A percentile compares a stretch with the other conserved stretches of the same genome.
phyloP scores from a whole-genome alignment of 2,329 filamentous ascomycete species.

The Epichloe hybrida region DNA sequence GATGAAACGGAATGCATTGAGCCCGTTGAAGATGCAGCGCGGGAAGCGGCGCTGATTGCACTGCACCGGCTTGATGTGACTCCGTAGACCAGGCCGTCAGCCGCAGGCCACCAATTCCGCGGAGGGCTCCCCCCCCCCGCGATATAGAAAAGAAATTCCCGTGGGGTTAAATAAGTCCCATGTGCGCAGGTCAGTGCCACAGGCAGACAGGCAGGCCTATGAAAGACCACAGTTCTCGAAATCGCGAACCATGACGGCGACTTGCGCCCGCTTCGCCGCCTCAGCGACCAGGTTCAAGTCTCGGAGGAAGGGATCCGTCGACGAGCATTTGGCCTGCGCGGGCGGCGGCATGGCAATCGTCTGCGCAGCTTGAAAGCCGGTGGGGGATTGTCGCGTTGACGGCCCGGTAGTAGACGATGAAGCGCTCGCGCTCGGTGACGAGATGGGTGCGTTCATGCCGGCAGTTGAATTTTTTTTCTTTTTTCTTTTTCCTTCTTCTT shows the following conservation, averaged over 20 bases:
- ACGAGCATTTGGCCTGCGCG: conserved; percentile 21
- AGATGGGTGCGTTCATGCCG: conserved; percentile 5
- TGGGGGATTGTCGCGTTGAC: conserved; percentile 19
- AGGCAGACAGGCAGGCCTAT: background rate
- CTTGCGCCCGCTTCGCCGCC: conserved; percentile 83
- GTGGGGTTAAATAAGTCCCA: too few species aligned
- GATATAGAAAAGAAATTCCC: too few species aligned
- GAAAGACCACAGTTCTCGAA: conserved; percentile 58
- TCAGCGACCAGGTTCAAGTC: conserved; percentile 82
- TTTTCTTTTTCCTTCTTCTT: background rate
- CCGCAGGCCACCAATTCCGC: too few species aligned
- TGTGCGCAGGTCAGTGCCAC: too few species aligned
- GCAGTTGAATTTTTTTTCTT: background rate
- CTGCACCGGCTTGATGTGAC: too few species aligned
- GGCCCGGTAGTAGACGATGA: conserved; percentile 11
- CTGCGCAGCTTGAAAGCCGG: conserved; percentile 8
- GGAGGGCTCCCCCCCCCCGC: too few species aligned
- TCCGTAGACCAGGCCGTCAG: too few species aligned
- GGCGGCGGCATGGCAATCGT: conserved; percentile 14
- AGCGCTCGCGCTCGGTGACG: conserved; percentile 3
- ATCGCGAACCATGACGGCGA: conserved; percentile 78
- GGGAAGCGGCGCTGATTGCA: too few species aligned
- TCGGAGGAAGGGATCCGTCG: conserved; percentile 51
- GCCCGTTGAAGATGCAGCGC: too few species aligned
- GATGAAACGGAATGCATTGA: too few species aligned